Evolutionary conservation across 495 filamentous ascomycete genomes (phyloP).

Genomic region (Trichoderma asperelloides): DNA sequence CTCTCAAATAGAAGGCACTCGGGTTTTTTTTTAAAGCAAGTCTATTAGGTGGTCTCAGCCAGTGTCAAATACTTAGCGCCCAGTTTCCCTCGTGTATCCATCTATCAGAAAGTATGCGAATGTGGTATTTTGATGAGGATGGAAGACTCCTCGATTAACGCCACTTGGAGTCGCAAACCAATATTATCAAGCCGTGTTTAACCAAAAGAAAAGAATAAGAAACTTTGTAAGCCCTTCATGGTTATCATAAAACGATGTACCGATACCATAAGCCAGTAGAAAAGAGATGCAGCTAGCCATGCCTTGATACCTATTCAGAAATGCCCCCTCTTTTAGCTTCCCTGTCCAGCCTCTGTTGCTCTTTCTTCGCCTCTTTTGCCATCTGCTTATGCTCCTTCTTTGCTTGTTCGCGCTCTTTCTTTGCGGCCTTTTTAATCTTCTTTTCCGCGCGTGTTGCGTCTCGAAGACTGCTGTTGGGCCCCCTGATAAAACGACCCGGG

Average conservation of each 20-base stretch:
- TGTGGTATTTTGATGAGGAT: too few species aligned
- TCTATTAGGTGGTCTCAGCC: background rate
- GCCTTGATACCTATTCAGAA: background rate
- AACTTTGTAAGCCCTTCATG: background rate
- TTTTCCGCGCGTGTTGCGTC: constrained; percentile 10
- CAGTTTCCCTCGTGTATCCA: too few species aligned
- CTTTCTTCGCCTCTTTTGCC: background rate
- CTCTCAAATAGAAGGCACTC: background rate
- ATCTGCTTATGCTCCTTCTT: background rate
- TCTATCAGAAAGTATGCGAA: too few species aligned
- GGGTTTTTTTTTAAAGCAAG: background rate
- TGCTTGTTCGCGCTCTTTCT: constrained; percentile 20
- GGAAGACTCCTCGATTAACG: background rate
- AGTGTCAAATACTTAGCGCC: background rate
- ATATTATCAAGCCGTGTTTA: background rate
- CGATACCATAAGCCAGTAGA: too few species aligned
- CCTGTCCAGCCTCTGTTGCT: background rate
- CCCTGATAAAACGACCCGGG: constrained; percentile 43
- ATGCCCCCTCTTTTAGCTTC: background rate
- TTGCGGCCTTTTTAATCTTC: constrained; percentile 27
- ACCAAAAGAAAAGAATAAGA: background rate
- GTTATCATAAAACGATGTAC: too few species aligned
- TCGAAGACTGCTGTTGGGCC: constrained; percentile 32
- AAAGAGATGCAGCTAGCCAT: too few species aligned
- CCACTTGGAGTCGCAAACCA: background rate